Conservation (phyloP, 768 basidiomycete genomes). For the Cystobasidium tubakii region DNA sequence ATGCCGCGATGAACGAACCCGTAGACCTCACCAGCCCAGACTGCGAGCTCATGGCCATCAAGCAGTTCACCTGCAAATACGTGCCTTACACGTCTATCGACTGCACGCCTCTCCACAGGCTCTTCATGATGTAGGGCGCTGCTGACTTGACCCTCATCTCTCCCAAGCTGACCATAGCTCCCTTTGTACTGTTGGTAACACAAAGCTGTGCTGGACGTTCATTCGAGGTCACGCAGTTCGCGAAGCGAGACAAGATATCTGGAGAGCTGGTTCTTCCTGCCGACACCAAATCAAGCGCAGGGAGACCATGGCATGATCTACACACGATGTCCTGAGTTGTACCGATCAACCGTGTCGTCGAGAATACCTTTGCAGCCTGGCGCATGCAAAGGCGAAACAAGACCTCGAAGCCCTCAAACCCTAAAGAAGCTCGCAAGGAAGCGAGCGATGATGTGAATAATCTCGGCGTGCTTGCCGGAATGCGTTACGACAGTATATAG, state of each 20-base stretch:
- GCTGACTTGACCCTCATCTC: neutral
- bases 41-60: slow-evolving; percentile 65
- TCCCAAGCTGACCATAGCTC: neutral
- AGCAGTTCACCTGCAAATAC: slow-evolving; percentile 63
- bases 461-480: too few relatives aligned
- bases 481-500: neutral
- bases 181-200: too few relatives aligned
- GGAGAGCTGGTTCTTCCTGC: slow-evolving; percentile 28
- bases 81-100: slow-evolving; percentile 50
- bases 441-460: neutral
- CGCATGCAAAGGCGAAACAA: neutral
- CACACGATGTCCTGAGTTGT: neutral
- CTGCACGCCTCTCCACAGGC: slow-evolving; percentile 68
- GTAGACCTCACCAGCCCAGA: slow-evolving; percentile 47
- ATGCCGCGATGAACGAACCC: slow-evolving; percentile 31
- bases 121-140: slow-evolving; percentile 63
- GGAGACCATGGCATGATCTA: slow-evolving; percentile 25
- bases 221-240: slow-evolving; percentile 61
- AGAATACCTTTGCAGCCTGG: neutral
- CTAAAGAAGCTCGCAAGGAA: neutral
- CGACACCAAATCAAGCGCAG: neutral
- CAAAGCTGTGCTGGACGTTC: slow-evolving; percentile 62
- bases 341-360: neutral
- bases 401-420: neutral
- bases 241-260: slow-evolving; percentile 34